These are phyloP conservation scores for Smallanthus sonchifolius DNA, from an alignment of 129 eudicot genomes.

Conservation along the genomic window DNA sequence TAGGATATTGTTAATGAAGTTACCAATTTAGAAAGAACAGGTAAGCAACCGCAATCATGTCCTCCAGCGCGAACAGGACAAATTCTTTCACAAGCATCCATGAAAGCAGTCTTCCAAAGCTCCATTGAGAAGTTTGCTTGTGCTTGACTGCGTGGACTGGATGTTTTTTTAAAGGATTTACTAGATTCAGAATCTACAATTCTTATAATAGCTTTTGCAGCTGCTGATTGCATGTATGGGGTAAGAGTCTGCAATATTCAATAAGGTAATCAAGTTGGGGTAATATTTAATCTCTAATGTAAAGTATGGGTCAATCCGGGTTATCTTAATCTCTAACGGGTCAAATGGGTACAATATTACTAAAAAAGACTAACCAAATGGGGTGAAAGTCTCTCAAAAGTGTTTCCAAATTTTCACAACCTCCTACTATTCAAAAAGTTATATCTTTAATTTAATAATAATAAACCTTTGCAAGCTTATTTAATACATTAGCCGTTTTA, in stretches of 20 bases:
- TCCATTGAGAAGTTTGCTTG: constrained; percentile 74
- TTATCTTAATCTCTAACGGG: neutral
- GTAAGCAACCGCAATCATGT: constrained; percentile 94
- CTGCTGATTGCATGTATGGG: constrained; percentile 91
- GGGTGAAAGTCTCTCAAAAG: neutral
- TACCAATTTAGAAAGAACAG: constrained; percentile 78
- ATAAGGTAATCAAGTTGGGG: constrained; percentile 11
- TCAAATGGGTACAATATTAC: neutral
- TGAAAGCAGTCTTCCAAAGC: constrained; percentile 93
- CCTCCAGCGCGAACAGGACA: constrained; percentile 93
- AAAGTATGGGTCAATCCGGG: neutral
- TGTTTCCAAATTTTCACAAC: neutral
- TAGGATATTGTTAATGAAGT: neutral
- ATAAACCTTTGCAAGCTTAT: neutral
- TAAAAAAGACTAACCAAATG: neutral
- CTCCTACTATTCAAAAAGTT: neutral
- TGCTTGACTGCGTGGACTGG: constrained; percentile 44
- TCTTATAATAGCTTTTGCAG: constrained; percentile 55
- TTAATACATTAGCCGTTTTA: neutral
- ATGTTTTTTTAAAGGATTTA: constrained; percentile 35
- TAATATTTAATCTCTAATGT: neutral
- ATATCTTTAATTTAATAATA: too few species aligned
- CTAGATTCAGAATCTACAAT: constrained; percentile 34
- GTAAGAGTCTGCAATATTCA: constrained; percentile 62
- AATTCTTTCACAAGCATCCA: constrained; percentile 91